Evolutionary conservation across 2,329 filamentous ascomycete species (phyloP).

Genomic region (Rutstroemia sp.): DNA sequence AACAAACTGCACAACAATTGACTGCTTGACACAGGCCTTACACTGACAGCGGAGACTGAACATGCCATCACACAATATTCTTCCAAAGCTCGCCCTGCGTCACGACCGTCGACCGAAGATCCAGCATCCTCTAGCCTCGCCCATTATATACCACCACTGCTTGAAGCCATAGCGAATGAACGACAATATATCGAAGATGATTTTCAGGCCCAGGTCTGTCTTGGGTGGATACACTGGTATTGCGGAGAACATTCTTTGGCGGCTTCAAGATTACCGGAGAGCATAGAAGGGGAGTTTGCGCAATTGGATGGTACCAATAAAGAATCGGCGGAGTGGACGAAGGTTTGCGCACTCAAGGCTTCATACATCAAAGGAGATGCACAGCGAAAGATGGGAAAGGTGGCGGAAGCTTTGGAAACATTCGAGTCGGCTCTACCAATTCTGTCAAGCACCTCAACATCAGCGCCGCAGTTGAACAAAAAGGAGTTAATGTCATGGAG

Average conservation of each 20-base stretch:
- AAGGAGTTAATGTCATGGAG: slow-evolving; percentile 71
- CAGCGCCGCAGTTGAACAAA: slow-evolving; percentile 39
- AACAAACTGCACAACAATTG: slow-evolving; percentile 9
- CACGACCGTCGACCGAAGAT: slow-evolving; percentile 16
- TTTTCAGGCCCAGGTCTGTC: slow-evolving; percentile 75
- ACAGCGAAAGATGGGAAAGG: slow-evolving; percentile 41
- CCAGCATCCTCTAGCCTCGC: slow-evolving; percentile 22
- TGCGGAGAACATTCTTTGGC: slow-evolving; percentile 61
- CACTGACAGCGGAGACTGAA: slow-evolving; percentile 64
- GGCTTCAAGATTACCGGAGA: slow-evolving; percentile 53
- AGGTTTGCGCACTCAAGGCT: slow-evolving; percentile 72
- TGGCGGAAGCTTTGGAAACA: slow-evolving; percentile 54
- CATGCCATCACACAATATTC: slow-evolving; percentile 51
- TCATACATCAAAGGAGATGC: slow-evolving; percentile 69
- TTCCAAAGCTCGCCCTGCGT: slow-evolving; percentile 11
- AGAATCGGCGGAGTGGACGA: slow-evolving; percentile 64
- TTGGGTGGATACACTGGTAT: slow-evolving; percentile 80
- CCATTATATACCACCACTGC: slow-evolving; percentile 34
- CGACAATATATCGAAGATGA: slow-evolving; percentile 46
- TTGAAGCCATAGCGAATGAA: slow-evolving; percentile 52
- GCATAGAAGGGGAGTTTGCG: slow-evolving; percentile 49
- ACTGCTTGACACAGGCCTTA: slow-evolving; percentile 47
- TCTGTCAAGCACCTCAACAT: slow-evolving; percentile 45
- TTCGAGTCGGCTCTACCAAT: slow-evolving; percentile 61
- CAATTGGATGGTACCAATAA: slow-evolving; percentile 45